Conservation (phyloP, 805 yeast genomes). For the Teunomyces kruisii region DNA sequence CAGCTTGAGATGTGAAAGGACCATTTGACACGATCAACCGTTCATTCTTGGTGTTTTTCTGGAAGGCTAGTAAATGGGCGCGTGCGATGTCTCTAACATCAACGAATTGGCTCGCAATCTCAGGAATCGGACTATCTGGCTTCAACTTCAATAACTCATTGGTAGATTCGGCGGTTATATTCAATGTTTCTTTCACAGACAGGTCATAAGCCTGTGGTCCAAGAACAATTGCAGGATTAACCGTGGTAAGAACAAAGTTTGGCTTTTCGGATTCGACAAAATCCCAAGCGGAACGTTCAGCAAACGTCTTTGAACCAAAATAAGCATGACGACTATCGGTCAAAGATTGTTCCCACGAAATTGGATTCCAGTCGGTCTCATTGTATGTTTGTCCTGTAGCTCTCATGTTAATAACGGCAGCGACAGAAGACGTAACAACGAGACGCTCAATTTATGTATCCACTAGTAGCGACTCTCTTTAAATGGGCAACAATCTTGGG, state of each 20-base stretch:
- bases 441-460: constrained; percentile 33
- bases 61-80: constrained; percentile 25
- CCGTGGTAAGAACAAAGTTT: constrained; percentile 43
- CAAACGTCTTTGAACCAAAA: constrained; percentile 16
- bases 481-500: constrained; percentile 55
- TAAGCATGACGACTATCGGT: constrained; percentile 39
- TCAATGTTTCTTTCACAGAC: constrained; percentile 32
- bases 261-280: constrained; percentile 16
- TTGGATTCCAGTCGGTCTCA: constrained; percentile 44
- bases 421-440: too few relatives aligned
- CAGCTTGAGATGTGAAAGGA: too few relatives aligned
- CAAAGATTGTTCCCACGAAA: constrained; percentile 49
- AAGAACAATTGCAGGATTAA: constrained; percentile 57
- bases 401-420: too few relatives aligned
- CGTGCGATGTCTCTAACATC: constrained; percentile 51
- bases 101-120: constrained; percentile 24
- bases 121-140: constrained; percentile 15
- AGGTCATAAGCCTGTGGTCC: constrained; percentile 53
- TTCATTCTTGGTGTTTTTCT: too few relatives aligned
- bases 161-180: constrained; percentile 39
- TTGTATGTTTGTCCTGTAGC: too few relatives aligned
- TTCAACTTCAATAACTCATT: constrained; percentile 35
- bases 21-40: too few relatives aligned
- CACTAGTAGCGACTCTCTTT: constrained; percentile 60
- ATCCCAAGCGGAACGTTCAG: constrained; percentile 23